These are phyloP conservation scores for Fraxinus greggii DNA, from an alignment of 305 asterid genomes.

Conservation along the genomic window DNA sequence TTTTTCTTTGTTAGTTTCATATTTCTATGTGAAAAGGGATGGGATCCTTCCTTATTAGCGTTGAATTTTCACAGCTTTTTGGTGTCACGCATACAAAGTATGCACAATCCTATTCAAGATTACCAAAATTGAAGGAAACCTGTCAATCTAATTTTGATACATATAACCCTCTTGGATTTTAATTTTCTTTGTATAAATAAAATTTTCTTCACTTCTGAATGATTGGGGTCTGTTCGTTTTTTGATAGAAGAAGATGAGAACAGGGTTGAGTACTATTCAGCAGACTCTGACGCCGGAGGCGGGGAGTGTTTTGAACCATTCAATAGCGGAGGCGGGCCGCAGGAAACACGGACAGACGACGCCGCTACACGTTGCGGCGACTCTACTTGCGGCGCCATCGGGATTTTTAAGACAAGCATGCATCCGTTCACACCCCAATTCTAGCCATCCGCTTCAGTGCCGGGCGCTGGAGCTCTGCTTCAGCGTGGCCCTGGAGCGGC, in stretches of 20 bases:
- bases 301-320: conserved; percentile 65
- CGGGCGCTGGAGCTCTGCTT: conserved; percentile 90
- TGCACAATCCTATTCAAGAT: neutral
- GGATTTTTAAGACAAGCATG: conserved; percentile 78
- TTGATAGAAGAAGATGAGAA: conserved; percentile 30
- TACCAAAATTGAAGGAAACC: neutral
- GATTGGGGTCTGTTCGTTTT: conserved; percentile 11
- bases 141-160: neutral
- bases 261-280: conserved; percentile 77
- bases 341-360: conserved; percentile 90
- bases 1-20: neutral
- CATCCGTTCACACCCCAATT: conserved; percentile 90
- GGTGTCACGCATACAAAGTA: conserved; percentile 4
- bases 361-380: conserved; percentile 93
- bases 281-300: conserved; percentile 89
- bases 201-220: neutral
- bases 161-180: neutral
- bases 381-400: conserved; percentile 64
- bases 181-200: neutral
- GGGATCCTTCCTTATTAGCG: conserved; percentile 33
- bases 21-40: conserved; percentile 22
- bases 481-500: conserved; percentile 85
- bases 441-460: conserved; percentile 91
- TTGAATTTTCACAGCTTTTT: conserved; percentile 38
- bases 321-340: conserved; percentile 76